Evolutionary conservation across 345 rosid species (phyloP).

Genomic region (Alliaria petiolata): DNA sequence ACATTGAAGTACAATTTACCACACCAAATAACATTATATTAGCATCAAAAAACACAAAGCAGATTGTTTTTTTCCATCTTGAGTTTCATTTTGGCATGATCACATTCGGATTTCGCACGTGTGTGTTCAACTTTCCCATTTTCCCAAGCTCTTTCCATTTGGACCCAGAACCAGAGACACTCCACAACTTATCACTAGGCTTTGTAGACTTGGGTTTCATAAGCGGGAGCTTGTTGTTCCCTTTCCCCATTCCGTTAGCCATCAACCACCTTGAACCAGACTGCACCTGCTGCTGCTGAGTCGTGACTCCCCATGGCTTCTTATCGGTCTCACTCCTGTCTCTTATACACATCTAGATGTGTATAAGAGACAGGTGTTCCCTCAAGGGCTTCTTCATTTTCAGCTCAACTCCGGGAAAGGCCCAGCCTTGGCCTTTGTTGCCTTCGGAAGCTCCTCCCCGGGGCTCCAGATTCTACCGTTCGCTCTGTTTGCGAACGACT

Average conservation of each 20-base stretch:
- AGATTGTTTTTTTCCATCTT: background rate
- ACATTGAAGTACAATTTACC: constrained; percentile 1
- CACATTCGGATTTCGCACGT: constrained; percentile 55
- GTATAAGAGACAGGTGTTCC: too few species aligned
- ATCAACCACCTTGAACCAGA: constrained; percentile 93
- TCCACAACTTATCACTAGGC: constrained; percentile 73
- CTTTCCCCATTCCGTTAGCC: constrained; percentile 96
- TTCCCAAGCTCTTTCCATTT: constrained; percentile 57
- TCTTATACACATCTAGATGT: too few species aligned
- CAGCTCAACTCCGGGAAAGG: constrained; percentile 53
- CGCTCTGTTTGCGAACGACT: constrained; percentile 60
- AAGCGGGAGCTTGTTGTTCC: constrained; percentile 46
- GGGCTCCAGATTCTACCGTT: constrained; percentile 71
- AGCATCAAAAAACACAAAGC: background rate
- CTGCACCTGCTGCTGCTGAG: constrained; percentile 84
- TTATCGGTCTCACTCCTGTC: constrained; percentile 58
- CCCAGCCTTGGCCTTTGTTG: constrained; percentile 48
- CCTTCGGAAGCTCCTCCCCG: constrained; percentile 66
- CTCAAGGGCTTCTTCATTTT: constrained; percentile 74
- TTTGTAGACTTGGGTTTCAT: constrained; percentile 59
- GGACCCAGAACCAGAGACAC: constrained; percentile 67
- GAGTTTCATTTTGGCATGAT: constrained; percentile 32
- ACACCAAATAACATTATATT: constrained; percentile 5
- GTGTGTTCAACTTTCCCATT: constrained; percentile 44
- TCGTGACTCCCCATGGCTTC: constrained; percentile 62